A percentile compares a stretch with the other conserved stretches of the same genome.
phyloP scores from a whole-genome alignment of 2,329 filamentous ascomycete species.

The Helotiales sp. region DNA sequence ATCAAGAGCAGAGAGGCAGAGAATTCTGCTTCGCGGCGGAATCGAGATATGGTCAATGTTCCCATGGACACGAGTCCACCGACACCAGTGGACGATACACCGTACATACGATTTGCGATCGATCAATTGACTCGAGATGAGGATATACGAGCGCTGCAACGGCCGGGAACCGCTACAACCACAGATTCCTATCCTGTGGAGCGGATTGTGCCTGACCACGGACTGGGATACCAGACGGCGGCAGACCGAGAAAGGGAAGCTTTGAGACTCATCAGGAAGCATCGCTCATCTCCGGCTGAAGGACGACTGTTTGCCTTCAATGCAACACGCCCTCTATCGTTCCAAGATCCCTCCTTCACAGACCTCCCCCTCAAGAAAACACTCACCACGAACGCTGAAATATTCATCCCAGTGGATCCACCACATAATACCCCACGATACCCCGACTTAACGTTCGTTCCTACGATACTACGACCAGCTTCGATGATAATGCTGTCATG shows the following conservation, averaged over 20 bases:
- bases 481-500: constrained; percentile 62
- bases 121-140: constrained; percentile 80
- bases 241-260: constrained; percentile 29
- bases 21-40: constrained; percentile 22
- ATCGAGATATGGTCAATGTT: constrained; percentile 20
- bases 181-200: constrained; percentile 49
- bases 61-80: constrained; percentile 40
- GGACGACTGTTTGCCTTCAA: constrained; percentile 33
- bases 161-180: constrained; percentile 45
- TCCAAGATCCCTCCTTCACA: constrained; percentile 11
- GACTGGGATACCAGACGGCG: constrained; percentile 34
- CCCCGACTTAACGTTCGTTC: constrained; percentile 66
- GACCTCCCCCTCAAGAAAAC: constrained; percentile 7
- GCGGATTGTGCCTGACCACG: constrained; percentile 47
- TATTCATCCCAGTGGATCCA: constrained; percentile 48
- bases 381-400: constrained; percentile 35
- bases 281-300: constrained; percentile 36
- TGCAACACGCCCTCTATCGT: constrained; percentile 31
- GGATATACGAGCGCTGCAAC: constrained; percentile 56
- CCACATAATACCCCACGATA: constrained; percentile 44
- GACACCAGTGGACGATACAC: constrained; percentile 82
- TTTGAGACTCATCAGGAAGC: constrained; percentile 36
- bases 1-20: constrained; percentile 25
- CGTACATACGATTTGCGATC: constrained; percentile 87
- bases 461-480: constrained; percentile 66